Evolutionary conservation across 129 eudicot genomes (phyloP).

Genomic region (Scalesia atractyloides): DNA sequence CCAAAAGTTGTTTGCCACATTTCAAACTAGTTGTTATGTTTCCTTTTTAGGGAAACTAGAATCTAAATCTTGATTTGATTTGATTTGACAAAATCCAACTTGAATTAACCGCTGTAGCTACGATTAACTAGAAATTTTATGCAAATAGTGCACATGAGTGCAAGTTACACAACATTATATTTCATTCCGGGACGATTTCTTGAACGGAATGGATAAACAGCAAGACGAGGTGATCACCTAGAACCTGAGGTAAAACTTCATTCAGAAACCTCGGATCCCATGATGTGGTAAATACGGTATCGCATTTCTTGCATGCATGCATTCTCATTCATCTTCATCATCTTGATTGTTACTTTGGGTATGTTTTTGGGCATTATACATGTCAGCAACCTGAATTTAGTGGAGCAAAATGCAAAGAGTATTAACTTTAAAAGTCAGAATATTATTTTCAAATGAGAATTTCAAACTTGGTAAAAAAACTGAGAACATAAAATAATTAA

Average conservation of each 20-base stretch:
- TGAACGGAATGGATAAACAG: background rate
- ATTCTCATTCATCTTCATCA: conserved; percentile 66
- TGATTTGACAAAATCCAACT: conserved; percentile 22
- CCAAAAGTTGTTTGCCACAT: conserved; percentile 19
- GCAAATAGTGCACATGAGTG: background rate
- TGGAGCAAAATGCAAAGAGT: background rate
- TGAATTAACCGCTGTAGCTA: background rate
- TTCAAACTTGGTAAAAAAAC: background rate
- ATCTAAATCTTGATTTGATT: conserved; percentile 21
- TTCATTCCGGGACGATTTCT: background rate
- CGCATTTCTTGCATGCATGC: conserved; percentile 1
- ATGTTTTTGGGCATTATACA: conserved; percentile 79
- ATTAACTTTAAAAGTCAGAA: background rate
- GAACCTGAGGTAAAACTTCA: background rate
- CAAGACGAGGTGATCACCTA: background rate
- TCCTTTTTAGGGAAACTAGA: conserved; percentile 32
- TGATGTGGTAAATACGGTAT: background rate
- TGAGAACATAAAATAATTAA: background rate
- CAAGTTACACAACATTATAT: background rate
- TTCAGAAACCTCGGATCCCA: background rate
- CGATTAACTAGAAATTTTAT: conserved; percentile 6
- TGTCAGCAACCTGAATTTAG: conserved; percentile 73
- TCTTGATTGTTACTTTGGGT: conserved; percentile 53
- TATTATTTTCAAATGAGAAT: background rate
- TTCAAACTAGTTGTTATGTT: conserved; percentile 26